phyloP scores from a whole-genome alignment of 129 eudicot species.

The Escallonia herrerae region DNA sequence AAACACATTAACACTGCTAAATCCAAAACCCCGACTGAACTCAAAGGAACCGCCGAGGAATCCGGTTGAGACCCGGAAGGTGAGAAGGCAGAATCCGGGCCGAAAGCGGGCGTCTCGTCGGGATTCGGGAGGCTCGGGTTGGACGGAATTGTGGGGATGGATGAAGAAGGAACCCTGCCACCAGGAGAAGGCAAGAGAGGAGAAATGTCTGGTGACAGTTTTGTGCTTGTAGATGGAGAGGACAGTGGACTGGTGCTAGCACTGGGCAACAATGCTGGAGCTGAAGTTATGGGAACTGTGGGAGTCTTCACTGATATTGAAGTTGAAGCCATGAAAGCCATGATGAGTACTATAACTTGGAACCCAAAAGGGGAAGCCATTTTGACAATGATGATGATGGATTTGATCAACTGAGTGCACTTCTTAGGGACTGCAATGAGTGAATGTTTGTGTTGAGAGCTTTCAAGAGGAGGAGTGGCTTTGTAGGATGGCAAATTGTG shows the following conservation, averaged over 20 bases:
- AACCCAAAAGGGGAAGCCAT: slow-evolving; percentile 19
- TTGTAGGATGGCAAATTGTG: slow-evolving; percentile 4
- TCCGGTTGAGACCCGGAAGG: slow-evolving; percentile 26
- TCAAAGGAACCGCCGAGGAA: slow-evolving; percentile 14
- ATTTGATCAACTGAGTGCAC: slow-evolving; percentile 4
- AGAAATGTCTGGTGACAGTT: slow-evolving; percentile 46
- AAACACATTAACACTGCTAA: slow-evolving; percentile 3
- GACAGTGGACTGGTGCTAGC: slow-evolving; percentile 1
- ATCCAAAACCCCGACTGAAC: background rate
- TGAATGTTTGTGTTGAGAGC: slow-evolving; percentile 14
- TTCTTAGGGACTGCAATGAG: slow-evolving; percentile 20
- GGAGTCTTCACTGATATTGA: slow-evolving; percentile 8
- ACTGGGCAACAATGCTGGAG: slow-evolving; percentile 35
- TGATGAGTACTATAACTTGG: slow-evolving; percentile 9
- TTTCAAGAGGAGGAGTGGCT: background rate
- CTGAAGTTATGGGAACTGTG: slow-evolving; percentile 20
- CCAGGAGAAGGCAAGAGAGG: slow-evolving; percentile 48
- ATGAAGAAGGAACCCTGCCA: slow-evolving; percentile 14
- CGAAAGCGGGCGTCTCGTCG: slow-evolving; percentile 9
- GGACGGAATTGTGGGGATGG: slow-evolving; percentile 40
- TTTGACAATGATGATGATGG: slow-evolving; percentile 5
- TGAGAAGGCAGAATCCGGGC: slow-evolving; percentile 29
- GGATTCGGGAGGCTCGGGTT: slow-evolving; percentile 43
- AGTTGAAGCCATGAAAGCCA: slow-evolving; percentile 14
- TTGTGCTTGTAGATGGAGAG: slow-evolving; percentile 22